Percentiles rank a stretch among this genome's conserved stretches.
phyloP scores from a whole-genome alignment of 257 asterid genomes.

The Forsythia viridissima region DNA sequence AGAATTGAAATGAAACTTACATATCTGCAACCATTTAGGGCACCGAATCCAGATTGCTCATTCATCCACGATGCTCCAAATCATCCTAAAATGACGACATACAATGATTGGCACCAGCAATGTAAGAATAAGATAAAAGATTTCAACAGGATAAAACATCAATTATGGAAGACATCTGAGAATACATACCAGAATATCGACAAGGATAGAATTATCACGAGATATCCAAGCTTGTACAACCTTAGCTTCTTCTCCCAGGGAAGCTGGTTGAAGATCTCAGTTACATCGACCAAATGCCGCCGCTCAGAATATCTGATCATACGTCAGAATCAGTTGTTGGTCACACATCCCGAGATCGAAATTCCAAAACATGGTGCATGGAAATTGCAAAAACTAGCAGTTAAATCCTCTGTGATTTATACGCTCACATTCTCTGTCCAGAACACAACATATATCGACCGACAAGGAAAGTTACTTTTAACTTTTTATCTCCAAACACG shows the following conservation, averaged over 20 bases:
- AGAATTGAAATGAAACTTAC: slow-evolving; percentile 23
- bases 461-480: background rate
- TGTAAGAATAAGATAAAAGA: background rate
- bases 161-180: background rate
- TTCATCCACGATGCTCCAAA: slow-evolving; percentile 67
- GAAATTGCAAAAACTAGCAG: slow-evolving; percentile 1
- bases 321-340: slow-evolving; percentile 23
- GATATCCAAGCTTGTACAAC: slow-evolving; percentile 71
- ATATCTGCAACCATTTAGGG: slow-evolving; percentile 13
- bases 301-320: slow-evolving; percentile 49
- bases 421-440: background rate
- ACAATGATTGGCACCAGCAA: slow-evolving; percentile 16
- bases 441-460: background rate
- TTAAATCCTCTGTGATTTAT: slow-evolving; percentile 11
- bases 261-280: slow-evolving; percentile 88
- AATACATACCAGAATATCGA: slow-evolving; percentile 61
- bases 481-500: too few relatives aligned
- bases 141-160: background rate
- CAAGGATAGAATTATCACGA: slow-evolving; percentile 44
- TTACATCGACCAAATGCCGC: slow-evolving; percentile 74
- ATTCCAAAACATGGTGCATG: background rate
- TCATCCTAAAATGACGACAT: slow-evolving; percentile 52
- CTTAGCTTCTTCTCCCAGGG: slow-evolving; percentile 66
- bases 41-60: slow-evolving; percentile 36
- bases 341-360: background rate